These are phyloP conservation scores for Podochytrium sp. DNA, from an alignment of 192 early-diverging fungal species.

Conservation along the genomic window DNA sequence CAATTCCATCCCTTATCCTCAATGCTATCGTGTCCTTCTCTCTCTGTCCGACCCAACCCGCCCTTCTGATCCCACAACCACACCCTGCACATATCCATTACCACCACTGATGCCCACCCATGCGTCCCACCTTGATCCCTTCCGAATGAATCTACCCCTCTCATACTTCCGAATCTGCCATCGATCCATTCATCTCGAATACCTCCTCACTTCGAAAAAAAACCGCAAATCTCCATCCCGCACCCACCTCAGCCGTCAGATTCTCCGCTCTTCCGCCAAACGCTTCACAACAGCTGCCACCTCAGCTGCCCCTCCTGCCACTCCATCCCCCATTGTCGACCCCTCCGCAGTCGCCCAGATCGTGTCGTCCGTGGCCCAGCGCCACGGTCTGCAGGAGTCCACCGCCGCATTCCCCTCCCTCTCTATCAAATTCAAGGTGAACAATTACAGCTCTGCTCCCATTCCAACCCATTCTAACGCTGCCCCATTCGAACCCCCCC, in stretches of 20 bases:
- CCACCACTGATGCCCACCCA: no score
- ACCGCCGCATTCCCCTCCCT: background rate
- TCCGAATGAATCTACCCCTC: no score
- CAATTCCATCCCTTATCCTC: no score
- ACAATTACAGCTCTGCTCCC: background rate
- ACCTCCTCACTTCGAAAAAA: no score
- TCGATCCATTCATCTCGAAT: no score
- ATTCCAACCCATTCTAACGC: background rate
- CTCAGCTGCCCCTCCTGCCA: background rate
- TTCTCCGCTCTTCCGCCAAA: background rate
- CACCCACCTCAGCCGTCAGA: background rate
- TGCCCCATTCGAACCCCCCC: background rate
- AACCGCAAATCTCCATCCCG: no score
- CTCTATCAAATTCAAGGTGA: conserved; percentile 26
- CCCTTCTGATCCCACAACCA: no score
- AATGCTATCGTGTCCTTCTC: no score
- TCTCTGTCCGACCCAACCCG: no score
- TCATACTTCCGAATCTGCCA: no score
- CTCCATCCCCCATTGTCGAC: background rate
- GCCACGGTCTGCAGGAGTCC: background rate
- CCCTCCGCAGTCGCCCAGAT: background rate
- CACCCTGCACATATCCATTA: no score
- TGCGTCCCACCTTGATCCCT: no score
- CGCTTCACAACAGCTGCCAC: background rate
- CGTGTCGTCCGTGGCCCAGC: background rate